Conservation (phyloP, 148 eudicot species). For the Heliamphora exappendiculata region DNA sequence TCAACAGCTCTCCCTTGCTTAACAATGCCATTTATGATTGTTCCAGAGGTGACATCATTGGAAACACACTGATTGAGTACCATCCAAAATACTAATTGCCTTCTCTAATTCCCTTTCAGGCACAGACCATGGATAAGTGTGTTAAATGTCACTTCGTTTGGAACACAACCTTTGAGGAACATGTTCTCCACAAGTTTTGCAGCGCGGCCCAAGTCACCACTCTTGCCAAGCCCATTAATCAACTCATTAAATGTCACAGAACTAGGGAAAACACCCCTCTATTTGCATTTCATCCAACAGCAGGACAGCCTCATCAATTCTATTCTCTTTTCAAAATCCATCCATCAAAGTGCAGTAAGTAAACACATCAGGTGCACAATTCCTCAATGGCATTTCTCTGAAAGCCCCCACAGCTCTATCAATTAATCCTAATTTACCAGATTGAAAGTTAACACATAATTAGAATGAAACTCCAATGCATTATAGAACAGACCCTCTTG, state of each 20-base stretch:
- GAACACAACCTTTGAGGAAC: constrained; percentile 76
- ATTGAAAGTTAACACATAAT: constrained; percentile 67
- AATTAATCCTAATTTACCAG: constrained; percentile 44
- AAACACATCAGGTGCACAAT: constrained; percentile 65
- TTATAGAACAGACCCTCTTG: constrained; percentile 32
- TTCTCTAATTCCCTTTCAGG: constrained; percentile 61
- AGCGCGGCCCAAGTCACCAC: constrained; percentile 70
- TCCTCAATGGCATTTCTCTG: constrained; percentile 49
- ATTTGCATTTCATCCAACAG: constrained; percentile 95
- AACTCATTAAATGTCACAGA: constrained; percentile 59
- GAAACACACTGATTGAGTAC: constrained; percentile 56
- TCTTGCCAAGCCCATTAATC: constrained; percentile 72
- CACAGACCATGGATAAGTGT: constrained; percentile 83
- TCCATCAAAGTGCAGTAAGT: constrained; percentile 86
- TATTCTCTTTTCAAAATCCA: constrained; percentile 72
- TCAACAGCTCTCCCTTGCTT: constrained; percentile 65
- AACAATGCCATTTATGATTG: constrained; percentile 80
- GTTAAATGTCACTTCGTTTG: constrained; percentile 81
- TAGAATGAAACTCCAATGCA: constrained; percentile 55
- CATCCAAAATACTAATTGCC: constrained; percentile 78
- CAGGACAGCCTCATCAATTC: constrained; percentile 72
- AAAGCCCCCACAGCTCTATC: constrained; percentile 61
- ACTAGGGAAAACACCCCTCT: constrained; percentile 72
- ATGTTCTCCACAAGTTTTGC: constrained; percentile 84
- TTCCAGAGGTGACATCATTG: constrained; percentile 75